These are phyloP conservation scores for Leccinum subtestaceum DNA, from an alignment of 768 basidiomycete genomes.

Conservation along the genomic window DNA sequence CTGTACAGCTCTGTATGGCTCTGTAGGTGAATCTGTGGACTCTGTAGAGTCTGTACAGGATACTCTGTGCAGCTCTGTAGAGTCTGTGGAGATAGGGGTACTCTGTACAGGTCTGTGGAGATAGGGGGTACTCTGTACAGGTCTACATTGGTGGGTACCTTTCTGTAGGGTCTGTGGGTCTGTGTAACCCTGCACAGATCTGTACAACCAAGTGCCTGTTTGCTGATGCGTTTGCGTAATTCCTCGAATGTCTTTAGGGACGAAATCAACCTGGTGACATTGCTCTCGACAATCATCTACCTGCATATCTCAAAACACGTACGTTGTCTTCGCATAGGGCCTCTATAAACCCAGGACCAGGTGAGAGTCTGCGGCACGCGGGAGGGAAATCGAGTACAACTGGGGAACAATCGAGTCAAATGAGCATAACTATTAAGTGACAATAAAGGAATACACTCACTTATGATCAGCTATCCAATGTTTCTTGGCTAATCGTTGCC, in stretches of 20 bases:
- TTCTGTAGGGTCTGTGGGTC: too few relatives aligned
- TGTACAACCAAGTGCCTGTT: too few relatives aligned
- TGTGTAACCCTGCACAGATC: too few relatives aligned
- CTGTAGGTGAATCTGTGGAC: too few relatives aligned
- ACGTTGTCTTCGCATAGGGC: conserved; percentile 26
- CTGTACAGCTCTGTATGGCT: too few relatives aligned
- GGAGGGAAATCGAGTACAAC: conserved; percentile 57
- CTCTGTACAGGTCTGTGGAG: too few relatives aligned
- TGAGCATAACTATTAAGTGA: too few relatives aligned
- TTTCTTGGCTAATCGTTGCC: conserved; percentile 50
- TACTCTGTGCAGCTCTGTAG: too few relatives aligned
- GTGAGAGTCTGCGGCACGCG: conserved; percentile 57
- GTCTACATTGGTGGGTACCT: too few relatives aligned
- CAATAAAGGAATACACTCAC: background rate
- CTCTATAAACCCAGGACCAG: conserved; percentile 66
- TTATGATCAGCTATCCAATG: conserved; percentile 56
- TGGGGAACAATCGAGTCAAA: background rate
- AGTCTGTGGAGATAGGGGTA: too few relatives aligned
- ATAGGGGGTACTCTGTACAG: too few relatives aligned
- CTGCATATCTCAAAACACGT: background rate
- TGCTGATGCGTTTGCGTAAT: conserved; percentile 43
- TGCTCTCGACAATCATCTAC: background rate
- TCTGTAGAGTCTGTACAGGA: too few relatives aligned
- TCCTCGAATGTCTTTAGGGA: conserved; percentile 17
- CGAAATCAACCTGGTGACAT: conserved; percentile 39